These are phyloP conservation scores for Phytophthora megakarya DNA, from an alignment of 352 stramenopile genomes.

Conservation along the genomic window DNA sequence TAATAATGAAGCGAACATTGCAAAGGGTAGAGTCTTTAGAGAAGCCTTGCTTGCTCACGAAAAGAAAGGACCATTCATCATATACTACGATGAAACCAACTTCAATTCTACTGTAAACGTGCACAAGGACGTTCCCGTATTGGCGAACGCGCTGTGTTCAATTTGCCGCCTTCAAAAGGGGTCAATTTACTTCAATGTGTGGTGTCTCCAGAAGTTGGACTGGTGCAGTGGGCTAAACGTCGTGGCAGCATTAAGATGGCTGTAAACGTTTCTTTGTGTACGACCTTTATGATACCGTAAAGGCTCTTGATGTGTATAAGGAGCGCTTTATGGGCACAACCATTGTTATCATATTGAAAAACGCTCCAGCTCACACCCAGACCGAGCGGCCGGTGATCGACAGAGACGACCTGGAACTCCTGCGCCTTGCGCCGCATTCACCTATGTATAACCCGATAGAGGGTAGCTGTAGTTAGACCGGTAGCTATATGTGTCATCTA, in stretches of 20 bases:
- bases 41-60: not conserved
- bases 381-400: not conserved
- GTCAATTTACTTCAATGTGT: constrained; percentile 12
- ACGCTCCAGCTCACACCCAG: constrained; percentile 7
- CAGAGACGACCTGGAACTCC: constrained; percentile 8
- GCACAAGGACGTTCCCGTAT: not conserved
- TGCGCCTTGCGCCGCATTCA: constrained; percentile 8
- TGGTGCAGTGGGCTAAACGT: not conserved
- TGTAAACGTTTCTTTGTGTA: constrained; percentile 3
- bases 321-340: not conserved
- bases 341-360: constrained; percentile 8
- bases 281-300: not conserved
- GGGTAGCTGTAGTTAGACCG: no score
- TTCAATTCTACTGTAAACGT: constrained; percentile 20
- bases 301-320: not conserved
- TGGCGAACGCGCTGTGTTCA: not conserved
- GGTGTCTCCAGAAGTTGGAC: not conserved
- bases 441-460: constrained; percentile 28
- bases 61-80: not conserved
- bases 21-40: constrained; percentile 2
- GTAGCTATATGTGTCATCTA: no score
- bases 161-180: not conserved
- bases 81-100: constrained; percentile 22
- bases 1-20: constrained; percentile 12
- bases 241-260: constrained; percentile 11